Base-by-base conservation (phyloP, 1,139 yeast species). In the Candida tunisiensis region DNA sequence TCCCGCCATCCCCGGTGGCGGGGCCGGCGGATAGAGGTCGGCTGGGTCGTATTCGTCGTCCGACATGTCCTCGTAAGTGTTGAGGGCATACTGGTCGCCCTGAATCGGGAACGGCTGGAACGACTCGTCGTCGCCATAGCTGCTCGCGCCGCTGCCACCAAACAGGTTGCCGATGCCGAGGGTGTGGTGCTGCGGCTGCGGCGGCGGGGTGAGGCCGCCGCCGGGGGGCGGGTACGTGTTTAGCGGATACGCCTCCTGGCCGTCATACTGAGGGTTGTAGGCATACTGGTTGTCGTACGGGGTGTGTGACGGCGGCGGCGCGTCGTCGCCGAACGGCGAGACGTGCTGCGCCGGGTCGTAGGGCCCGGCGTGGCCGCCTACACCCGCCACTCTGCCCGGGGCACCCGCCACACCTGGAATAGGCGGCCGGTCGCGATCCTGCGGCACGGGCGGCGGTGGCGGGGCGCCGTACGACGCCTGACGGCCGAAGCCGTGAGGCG, bases 81-180 rank as follows among this genome's bases (percentile, higher is more conserved):
- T 57, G 24, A 56, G 35, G 3, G 49, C 53, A 32, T 55, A 55
- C 25, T 47, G 47, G 29, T 51, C 60, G 5, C 60, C 60, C 3
- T 37, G 35, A 21, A 53, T 44, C 3, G 58, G 58, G 27, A 51
- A 44, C n/a, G 50, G 53, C 24, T 37, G 38, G 33, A 47, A 45
- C 19, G 34, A 31, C 20, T 40, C 49, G 19, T 39, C 46, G 23
- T 42, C 44, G n/a, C n/a, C n/a, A n/a, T n/a, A n/a, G n/a, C n/a
- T n/a, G n/a, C n/a, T n/a, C n/a, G n/a, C n/a, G n/a, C n/a, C n/a
- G n/a, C n/a, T n/a, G n/a, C n/a, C n/a, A 23, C 26, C 13, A 22
- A 21, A 17, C 16, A 22, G 30, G 15, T 8, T 27, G 18, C 21
- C 21, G 7, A 33, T 29, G 2, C 37, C 37, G 11, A 32, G 19